Base-by-base conservation (phyloP, 2,329 filamentous ascomycete genomes). In the Exophiala viscosa region DNA sequence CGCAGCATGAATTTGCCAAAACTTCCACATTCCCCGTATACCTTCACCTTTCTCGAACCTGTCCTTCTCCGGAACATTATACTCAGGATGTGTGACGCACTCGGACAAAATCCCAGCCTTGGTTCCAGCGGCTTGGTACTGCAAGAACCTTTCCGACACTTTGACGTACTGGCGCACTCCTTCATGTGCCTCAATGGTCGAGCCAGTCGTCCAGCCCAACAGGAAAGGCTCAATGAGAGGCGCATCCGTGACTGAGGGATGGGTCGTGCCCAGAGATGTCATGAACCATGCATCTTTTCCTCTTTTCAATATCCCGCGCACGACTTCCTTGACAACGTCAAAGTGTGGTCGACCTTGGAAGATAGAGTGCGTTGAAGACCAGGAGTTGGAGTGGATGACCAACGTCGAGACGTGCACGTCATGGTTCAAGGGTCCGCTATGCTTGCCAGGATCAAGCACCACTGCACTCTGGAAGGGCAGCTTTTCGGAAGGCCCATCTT, bases 331-430 rank as follows among this genome's bases (percentile, higher is more conserved):
- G 6, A 87, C 83, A 0, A 80, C 79, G 33, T 82, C 77, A 54
- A 86, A 87, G 65, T 87, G 84, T 39, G 82, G 77, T 5, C 82
- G 75, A 3, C 80, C 82, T 59, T 81, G 83, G 68, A 86, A 86
- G 42, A 82, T 62, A 32, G 74, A 77, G 53, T 71, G 67, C n/a
- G 72, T 70, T 32, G 73, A 73, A 32, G 81, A 85, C 84, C 84
- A 87, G 6, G 82, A 80, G 54, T 82, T 76, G 43, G 82, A 85
- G 68, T 87, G 81, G 35, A 86, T 71, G 23, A 87, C 71, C 42
- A 86, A 67, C 2, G 83, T 65, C 1, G 84, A 83, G 1, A 84
- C 78, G 28, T 72, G 62, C 55, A 86, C 73, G 36, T 84, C 74
- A 52, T 73, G 65, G 67, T 86, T 86, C 9, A 87, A 71, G 0